Base-by-base conservation (phyloP, 2,329 filamentous ascomycete genomes). In the Stachybotrys elegans region DNA sequence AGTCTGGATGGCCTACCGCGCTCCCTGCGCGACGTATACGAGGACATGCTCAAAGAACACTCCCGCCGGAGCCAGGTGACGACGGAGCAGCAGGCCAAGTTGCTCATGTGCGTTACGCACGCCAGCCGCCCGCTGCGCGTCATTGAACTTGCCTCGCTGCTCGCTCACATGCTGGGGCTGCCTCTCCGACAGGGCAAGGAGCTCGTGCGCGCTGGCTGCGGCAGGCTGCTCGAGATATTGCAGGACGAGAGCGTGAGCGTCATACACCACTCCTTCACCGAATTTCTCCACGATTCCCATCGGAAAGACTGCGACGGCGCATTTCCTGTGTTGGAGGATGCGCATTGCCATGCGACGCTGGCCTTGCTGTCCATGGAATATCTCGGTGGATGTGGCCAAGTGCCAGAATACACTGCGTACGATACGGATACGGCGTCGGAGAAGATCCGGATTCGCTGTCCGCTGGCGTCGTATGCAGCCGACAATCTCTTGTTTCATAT, bases 201-300 rank as follows among this genome's bases (percentile, higher is more conserved):
- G 2, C 52, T 70, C 6, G 60, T 71, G 3, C 56, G 65, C 22
- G 55, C 58, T n/a, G 60, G 63, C 4, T 72, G 67, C 46, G 71
- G 70, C 1, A 66, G 70, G 4, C 55, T 76, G 5, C 47, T 75
- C 1, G 69, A 75, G 44, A 61, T 73, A 22, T 56, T 69, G 2
- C 61, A 66, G 8, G 69, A 75, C 43, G 71, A 72, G 39, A 69
- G 66, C 0, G 56, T 74, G 17, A 62, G 57, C 19, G 62, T 75
- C 13, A 61, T 75, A 4, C 71, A 76, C 43, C 71, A 75, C 43
- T 73, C 70, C 1, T 65, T 75, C 27, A 74, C 71, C 1, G 71
- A 75, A 45, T 75, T 67, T 52, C 59, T 74, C 5, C 29, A 16
- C 5, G 29, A 32, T 13, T n/a, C 14, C 6, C 14, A 32, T n/a